Evolutionary conservation across 805 yeast genomes (phyloP), one percentile per base, ranked within the genome.

Genomic region (Yarrowia divulgata): DNA sequence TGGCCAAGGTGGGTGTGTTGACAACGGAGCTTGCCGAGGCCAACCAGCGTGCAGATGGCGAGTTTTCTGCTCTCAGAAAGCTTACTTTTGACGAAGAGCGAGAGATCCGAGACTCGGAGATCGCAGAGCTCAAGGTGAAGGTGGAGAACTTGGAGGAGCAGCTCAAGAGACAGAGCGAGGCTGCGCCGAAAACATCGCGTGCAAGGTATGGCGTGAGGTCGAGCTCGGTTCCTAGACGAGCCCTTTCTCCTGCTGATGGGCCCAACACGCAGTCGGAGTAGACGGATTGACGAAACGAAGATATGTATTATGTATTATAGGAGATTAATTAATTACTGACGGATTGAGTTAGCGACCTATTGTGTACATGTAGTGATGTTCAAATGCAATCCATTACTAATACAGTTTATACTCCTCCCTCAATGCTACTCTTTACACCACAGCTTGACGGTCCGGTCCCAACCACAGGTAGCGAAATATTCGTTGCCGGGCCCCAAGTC

Each of bases 371-470:
- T n/a, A n/a, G 29, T 23, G 29, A 19, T 3, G 19, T 23, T 14
- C 12, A 49, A 49, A 49, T 49, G 54, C 54, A 52, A 35, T 52
- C 35, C 37, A 35, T 52, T 52, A 52, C 58, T 18, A 13, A 52
- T 52, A 19, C 34, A 18, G 13, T 50, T 34, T 46, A 16, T 46
- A 19, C 7, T n/a, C 39, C 37, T 9, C 43, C 60, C 12, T n/a
- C 23, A 2, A 35, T 37, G 43, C 62, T n/a, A 50, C 40, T 71
- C 71, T 54, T 68, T 45, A n/a, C 70, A 70, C 92, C 92, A 90
- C 52, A 90, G 68, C 75, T 90, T 90, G 3, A 92, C 82, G 8
- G 90, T 82, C 68, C 95, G 83, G 76, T 93, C 97, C 97, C 97
- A 93, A 23, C 97, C 93, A 62, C 91, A 84, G 57, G 89, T 85